phyloP scores from a whole-genome alignment of 2,329 filamentous ascomycete genomes.

The Aureobasidium melanogenum region DNA sequence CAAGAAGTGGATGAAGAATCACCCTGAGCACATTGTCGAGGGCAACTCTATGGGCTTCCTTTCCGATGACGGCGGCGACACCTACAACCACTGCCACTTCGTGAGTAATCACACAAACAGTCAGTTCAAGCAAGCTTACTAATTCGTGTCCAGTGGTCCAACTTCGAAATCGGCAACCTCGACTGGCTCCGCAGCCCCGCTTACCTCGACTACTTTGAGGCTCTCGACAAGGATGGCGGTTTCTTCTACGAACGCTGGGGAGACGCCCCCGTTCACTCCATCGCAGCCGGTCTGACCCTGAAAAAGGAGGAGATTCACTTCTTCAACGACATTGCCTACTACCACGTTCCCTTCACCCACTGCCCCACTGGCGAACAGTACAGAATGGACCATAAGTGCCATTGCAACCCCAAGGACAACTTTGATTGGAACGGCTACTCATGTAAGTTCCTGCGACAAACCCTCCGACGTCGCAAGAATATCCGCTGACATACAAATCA shows the following conservation, averaged over 20 bases:
- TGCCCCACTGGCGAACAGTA: conserved; percentile 86
- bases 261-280: conserved; percentile 96
- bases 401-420: conserved; percentile 92
- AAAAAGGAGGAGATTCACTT: conserved; percentile 95
- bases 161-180: conserved; percentile 93
- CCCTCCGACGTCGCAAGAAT: not conserved
- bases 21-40: conserved; percentile 77
- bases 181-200: conserved; percentile 78
- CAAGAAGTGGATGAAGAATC: conserved; percentile 85
- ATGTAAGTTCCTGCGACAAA: conserved; percentile 52
- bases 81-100: conserved; percentile 96
- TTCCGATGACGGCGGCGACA: conserved; percentile 82
- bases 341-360: conserved; percentile 95
- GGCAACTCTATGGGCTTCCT: conserved; percentile 86
- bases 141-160: conserved; percentile 68
- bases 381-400: conserved; percentile 76
- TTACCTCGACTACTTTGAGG: conserved; percentile 85
- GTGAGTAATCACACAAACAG: conserved; percentile 43
- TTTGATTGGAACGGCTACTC: conserved; percentile 99
- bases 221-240: conserved; percentile 80
- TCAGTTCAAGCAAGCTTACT: not conserved
- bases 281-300: conserved; percentile 77
- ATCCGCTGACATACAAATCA: not conserved
- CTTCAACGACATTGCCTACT: conserved; percentile 98
- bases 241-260: conserved; percentile 99